These are phyloP conservation scores for Viola odorata DNA, from an alignment of 345 rosid genomes.

Conservation along the genomic window DNA sequence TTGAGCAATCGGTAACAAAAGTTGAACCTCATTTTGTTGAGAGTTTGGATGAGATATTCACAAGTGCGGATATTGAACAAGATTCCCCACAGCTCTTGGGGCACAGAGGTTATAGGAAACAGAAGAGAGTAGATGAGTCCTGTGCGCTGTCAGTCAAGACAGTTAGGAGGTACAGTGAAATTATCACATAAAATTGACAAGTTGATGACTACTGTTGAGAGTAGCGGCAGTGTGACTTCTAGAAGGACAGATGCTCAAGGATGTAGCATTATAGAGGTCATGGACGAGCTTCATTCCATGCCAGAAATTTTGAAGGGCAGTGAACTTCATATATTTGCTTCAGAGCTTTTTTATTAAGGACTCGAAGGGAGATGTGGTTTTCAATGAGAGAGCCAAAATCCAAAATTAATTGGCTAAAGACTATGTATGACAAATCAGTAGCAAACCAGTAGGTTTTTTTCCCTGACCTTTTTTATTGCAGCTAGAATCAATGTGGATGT, in stretches of 20 bases:
- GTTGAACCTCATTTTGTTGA: background rate
- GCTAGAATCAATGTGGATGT: too few species aligned
- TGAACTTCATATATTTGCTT: slow-evolving; percentile 8
- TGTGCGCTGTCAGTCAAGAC: background rate
- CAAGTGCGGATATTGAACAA: background rate
- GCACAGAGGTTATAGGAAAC: background rate
- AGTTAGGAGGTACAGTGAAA: background rate
- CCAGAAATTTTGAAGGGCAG: slow-evolving; percentile 7
- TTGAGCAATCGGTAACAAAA: too few species aligned
- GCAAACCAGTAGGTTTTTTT: background rate
- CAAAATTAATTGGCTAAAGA: slow-evolving; percentile 2
- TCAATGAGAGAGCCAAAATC: background rate
- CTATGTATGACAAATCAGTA: background rate
- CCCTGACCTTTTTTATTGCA: too few species aligned
- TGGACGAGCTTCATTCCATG: slow-evolving; percentile 5
- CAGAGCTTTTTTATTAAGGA: slow-evolving; percentile 1
- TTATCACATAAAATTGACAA: slow-evolving; percentile 1
- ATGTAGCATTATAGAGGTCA: slow-evolving; percentile 7
- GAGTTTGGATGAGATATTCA: slow-evolving; percentile 3
- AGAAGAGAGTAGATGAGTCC: slow-evolving; percentile 1
- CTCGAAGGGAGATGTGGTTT: slow-evolving; percentile 1
- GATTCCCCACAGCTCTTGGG: background rate
- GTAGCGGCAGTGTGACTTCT: slow-evolving; percentile 7
- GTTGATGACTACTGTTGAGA: slow-evolving; percentile 3
- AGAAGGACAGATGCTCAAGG: slow-evolving; percentile 4